Percentiles rank a stretch among this genome's conserved stretches.
phyloP scores from a whole-genome alignment of 148 eudicot species.

The Diospyros lotus region DNA sequence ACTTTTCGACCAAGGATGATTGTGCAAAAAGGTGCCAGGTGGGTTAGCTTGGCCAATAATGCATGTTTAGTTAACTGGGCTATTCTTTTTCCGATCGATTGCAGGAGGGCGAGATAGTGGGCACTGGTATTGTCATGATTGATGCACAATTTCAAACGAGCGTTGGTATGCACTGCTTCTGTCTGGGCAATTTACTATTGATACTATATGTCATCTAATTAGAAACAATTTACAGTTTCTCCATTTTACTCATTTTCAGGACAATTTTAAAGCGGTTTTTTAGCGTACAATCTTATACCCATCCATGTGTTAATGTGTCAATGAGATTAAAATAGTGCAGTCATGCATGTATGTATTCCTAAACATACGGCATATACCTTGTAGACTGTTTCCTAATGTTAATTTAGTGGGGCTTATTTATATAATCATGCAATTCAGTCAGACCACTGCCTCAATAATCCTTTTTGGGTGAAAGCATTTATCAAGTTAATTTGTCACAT shows the following conservation, averaged over 20 bases:
- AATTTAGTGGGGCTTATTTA: too few relatives aligned
- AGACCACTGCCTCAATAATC: too few relatives aligned
- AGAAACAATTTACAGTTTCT: neutral
- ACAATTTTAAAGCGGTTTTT: neutral
- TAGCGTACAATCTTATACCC: neutral
- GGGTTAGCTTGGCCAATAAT: neutral
- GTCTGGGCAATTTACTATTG: neutral
- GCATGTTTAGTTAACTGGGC: neutral
- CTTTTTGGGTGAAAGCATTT: too few relatives aligned
- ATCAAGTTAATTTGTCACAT: too few relatives aligned
- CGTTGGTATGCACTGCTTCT: constrained; percentile 42
- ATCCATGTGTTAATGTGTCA: neutral
- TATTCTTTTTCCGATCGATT: constrained; percentile 11
- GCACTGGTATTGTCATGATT: constrained; percentile 43
- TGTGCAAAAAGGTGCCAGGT: neutral
- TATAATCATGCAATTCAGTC: too few relatives aligned
- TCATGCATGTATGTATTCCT: too few relatives aligned
- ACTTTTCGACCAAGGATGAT: neutral
- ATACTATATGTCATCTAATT: too few relatives aligned
- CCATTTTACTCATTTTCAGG: neutral
- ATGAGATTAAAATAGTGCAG: neutral
- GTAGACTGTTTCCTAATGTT: too few relatives aligned
- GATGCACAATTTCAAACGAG: constrained; percentile 44
- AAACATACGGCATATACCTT: too few relatives aligned
- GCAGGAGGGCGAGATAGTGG: constrained; percentile 68